Evolutionary conservation across 2,329 filamentous ascomycete genomes (phyloP).

Genomic region (Aphanoascus verrucosus): DNA sequence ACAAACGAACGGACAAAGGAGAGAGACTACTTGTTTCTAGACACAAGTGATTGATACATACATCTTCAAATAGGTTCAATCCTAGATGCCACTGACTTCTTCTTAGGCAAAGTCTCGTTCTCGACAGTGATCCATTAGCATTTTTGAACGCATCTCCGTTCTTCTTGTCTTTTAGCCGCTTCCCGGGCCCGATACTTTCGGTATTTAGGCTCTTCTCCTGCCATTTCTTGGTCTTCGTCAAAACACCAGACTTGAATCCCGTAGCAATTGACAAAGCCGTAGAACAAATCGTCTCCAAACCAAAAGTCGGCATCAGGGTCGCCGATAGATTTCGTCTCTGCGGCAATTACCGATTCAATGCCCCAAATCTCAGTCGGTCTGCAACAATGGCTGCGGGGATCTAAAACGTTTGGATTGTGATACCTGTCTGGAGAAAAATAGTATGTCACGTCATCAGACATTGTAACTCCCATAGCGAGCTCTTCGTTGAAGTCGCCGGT

Average conservation of each 20-base stretch:
- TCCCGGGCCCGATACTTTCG: background rate
- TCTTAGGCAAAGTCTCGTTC: too few species aligned
- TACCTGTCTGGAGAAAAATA: background rate
- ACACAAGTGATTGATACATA: too few species aligned
- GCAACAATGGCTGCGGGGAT: too few species aligned
- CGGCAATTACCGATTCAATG: too few species aligned
- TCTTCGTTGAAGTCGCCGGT: background rate
- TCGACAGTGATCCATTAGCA: too few species aligned
- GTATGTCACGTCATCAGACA: background rate
- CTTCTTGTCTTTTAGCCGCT: conserved; percentile 14
- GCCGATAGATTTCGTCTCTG: too few species aligned
- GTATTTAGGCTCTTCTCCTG: background rate
- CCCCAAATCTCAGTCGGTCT: too few species aligned
- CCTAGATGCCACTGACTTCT: too few species aligned
- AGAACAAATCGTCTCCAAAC: conserved; percentile 18
- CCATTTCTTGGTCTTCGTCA: conserved; percentile 12
- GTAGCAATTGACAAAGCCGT: conserved; percentile 15
- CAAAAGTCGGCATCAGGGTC: background rate
- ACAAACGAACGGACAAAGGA: too few species aligned
- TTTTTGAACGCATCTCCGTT: conserved; percentile 1
- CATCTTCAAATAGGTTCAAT: too few species aligned
- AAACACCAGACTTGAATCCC: conserved; percentile 22
- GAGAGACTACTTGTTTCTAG: too few species aligned
- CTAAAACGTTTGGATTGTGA: too few species aligned
- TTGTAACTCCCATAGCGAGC: background rate